Evolutionary conservation across 2,329 filamentous ascomycete species (phyloP), one percentile per base, ranked within the genome.

Genomic region (Penicillium sp.): DNA sequence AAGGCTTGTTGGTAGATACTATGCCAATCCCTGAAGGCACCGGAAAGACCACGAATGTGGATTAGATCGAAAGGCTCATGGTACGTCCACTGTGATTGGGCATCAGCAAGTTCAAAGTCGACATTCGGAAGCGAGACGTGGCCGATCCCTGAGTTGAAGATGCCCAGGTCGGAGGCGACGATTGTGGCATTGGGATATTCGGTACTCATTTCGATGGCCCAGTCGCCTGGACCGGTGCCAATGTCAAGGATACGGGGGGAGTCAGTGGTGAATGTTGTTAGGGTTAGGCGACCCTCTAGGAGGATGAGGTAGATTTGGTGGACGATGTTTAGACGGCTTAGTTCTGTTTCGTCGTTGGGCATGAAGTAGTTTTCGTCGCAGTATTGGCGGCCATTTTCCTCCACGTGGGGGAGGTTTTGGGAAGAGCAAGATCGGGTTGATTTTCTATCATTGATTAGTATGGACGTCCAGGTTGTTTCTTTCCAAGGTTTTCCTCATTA

Each of bases 311-410:
- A 88, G 47, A 88, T 82, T 67, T 88, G 85, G 62, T 89, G 85
- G 39, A 85, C 76, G 52, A 89, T 77, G 57, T 83, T 81, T 50
- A 88, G 71, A 43, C 87, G 83, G 46, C 85, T 84, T 70, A 88
- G 85, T 67, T 89, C 87, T 46, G 80, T 74, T 46, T 88, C 83
- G 65, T 89, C 87, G 69, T 88, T 88, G 14, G 87, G 87, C 80
- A 88, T 86, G 69, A 80, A 85, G 66, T 88, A 89, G 33, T 80
- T 78, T 33, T 82, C 78, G 66, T 87, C 86, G 67, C 86, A 87
- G 62, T 87, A 83, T 26, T 74, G 80, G 23, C 87, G 83, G 44
- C 81, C 84, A 72, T 89, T 83, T 60, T 88, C 85, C 59, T 82
- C 76, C 54, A 84, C 77, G 61, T 83, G 83, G 67, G 85, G 81